Evolutionary conservation across 257 asterid genomes (phyloP).

Genomic region (Echites panduratus): DNA sequence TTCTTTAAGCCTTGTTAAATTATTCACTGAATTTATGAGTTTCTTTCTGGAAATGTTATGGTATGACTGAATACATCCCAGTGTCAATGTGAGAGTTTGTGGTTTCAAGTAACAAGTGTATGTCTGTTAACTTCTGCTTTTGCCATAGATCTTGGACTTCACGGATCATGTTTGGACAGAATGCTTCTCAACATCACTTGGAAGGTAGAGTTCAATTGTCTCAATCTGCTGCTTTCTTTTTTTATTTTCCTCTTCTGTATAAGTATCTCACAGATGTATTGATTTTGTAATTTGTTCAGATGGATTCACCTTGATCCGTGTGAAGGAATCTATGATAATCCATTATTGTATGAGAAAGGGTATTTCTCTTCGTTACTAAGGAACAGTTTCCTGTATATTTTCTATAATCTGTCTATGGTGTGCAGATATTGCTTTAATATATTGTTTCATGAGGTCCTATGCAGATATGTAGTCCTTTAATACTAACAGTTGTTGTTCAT

Average conservation of each 20-base stretch:
- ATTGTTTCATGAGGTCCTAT: not conserved
- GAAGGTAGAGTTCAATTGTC: slow-evolving; percentile 41
- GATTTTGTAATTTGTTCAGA: slow-evolving; percentile 45
- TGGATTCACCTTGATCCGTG: slow-evolving; percentile 99
- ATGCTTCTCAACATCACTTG: slow-evolving; percentile 72
- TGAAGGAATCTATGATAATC: slow-evolving; percentile 92
- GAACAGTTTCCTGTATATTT: not conserved
- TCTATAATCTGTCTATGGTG: not conserved
- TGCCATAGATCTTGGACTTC: slow-evolving; percentile 69
- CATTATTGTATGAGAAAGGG: slow-evolving; percentile 94
- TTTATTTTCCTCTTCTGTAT: not conserved
- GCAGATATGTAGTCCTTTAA: not conserved
- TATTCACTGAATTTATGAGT: not conserved
- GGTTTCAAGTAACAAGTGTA: slow-evolving; percentile 1
- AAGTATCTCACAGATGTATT: slow-evolving; percentile 17
- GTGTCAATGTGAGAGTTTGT: not conserved
- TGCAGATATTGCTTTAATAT: not conserved
- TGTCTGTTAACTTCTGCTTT: not conserved
- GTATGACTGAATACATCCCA: not conserved
- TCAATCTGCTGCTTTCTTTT: too few relatives aligned
- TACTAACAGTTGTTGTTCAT: not conserved
- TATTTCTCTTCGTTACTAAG: slow-evolving; percentile 27
- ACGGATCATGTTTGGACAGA: slow-evolving; percentile 99
- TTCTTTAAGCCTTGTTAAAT: not conserved
- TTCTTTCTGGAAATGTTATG: not conserved